phyloP scores from a whole-genome alignment of 2,329 filamentous ascomycete genomes.

The Tolypocladium guangdongense region DNA sequence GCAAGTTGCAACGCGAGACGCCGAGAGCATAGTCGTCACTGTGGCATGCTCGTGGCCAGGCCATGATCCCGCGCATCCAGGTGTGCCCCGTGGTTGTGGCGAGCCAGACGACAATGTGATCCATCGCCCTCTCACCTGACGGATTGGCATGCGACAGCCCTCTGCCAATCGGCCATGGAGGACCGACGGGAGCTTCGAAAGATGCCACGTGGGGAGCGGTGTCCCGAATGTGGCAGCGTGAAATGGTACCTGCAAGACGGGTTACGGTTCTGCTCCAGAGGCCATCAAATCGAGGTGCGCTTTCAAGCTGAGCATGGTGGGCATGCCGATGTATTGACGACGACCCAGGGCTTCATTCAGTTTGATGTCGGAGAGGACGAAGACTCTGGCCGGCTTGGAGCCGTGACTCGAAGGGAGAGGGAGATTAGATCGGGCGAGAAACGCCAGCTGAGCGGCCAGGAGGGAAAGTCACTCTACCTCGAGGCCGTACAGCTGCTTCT shows the following conservation, averaged over 20 bases:
- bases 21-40: neutral
- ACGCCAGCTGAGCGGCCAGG: slow-evolving; percentile 50
- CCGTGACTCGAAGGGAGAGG: slow-evolving; percentile 44
- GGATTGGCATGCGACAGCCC: neutral
- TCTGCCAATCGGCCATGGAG: slow-evolving; percentile 22
- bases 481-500: slow-evolving; percentile 78
- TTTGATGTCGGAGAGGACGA: slow-evolving; percentile 57
- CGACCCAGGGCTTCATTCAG: slow-evolving; percentile 38
- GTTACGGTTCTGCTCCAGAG: slow-evolving; percentile 66
- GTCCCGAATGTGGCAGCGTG: slow-evolving; percentile 57
- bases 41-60: neutral
- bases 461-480: slow-evolving; percentile 68
- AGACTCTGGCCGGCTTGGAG: slow-evolving; percentile 52
- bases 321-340: neutral
- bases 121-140: neutral
- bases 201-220: slow-evolving; percentile 42
- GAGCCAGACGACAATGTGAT: neutral
- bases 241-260: slow-evolving; percentile 67
- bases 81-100: neutral
- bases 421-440: slow-evolving; percentile 42
- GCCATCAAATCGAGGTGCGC: slow-evolving; percentile 65
- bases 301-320: neutral
- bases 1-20: neutral
- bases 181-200: slow-evolving; percentile 32
- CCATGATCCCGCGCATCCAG: neutral